Conservation (phyloP, 2,329 filamentous ascomycete genomes). For the Trichoderma sp. region DNA sequence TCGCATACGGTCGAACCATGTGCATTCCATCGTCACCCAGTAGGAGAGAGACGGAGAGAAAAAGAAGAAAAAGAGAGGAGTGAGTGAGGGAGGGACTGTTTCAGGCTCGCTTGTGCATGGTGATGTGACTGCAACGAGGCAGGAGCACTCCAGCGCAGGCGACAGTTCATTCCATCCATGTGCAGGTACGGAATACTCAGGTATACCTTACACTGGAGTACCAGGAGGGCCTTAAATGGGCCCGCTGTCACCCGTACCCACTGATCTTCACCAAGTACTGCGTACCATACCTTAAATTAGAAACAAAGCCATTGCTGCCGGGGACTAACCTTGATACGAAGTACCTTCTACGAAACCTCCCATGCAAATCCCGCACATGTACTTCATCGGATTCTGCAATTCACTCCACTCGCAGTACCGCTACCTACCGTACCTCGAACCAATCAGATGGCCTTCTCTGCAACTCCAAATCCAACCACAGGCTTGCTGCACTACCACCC, state of each 20-base stretch:
- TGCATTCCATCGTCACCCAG: not conserved
- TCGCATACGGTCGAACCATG: not conserved
- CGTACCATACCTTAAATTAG: too few relatives aligned
- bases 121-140: not conserved
- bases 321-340: too few relatives aligned
- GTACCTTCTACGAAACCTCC: too few relatives aligned
- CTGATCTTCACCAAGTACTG: too few relatives aligned
- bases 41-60: too few relatives aligned
- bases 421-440: too few relatives aligned
- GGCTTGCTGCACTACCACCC: constrained; percentile 4
- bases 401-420: too few relatives aligned
- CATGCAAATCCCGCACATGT: not conserved
- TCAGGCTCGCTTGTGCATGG: too few relatives aligned
- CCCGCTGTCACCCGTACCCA: too few relatives aligned
- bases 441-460: too few relatives aligned
- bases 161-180: not conserved
- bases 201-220: not conserved
- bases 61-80: not conserved
- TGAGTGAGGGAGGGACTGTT: not conserved
- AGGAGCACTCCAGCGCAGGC: not conserved
- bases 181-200: not conserved
- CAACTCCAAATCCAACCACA: constrained; percentile 4
- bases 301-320: too few relatives aligned
- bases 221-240: too few relatives aligned
- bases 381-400: not conserved